Evolutionary conservation across 2,329 filamentous ascomycete genomes (phyloP), one percentile per base, ranked within the genome.

Genomic region (Aspergillus fumigatus): DNA sequence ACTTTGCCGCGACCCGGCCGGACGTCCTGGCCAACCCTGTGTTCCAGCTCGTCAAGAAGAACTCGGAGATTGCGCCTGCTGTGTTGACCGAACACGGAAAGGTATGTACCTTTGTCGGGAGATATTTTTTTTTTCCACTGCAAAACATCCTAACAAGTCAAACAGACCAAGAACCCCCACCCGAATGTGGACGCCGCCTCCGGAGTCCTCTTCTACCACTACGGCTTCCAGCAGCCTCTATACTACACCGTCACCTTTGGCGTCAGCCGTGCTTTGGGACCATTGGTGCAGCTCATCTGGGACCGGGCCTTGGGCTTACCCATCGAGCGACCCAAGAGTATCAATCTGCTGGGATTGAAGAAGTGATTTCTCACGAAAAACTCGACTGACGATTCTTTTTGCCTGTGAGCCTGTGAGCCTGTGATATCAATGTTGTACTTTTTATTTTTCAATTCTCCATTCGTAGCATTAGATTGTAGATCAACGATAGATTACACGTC

Each of bases 241-340:
- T 99, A 97, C 82, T 99, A 97, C 80, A 88, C 85, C 17, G 85
- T 84, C 9, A 86, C 84, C 5, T 88, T 88, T 65, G 85, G 85
- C 65, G 85, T 88, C 49, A 85, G 82, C 72, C 80, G 85, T 72
- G 84, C 83, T 53, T 80, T 99, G 17, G 94, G 94, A 7, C 94
- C 94, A 23, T 82, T 99, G 50, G 92, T 92, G 47, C 94, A 99
- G 77, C 82, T 99, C 62, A 88, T 99, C 73, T 97, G 94, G 94
- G 93, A 97, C 74, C 85, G 94, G 51, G 92, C 92, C 17, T 78
- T 99, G 61, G 94, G 94, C 53, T 80, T 97, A 71, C 94, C 94
- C 10, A 99, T 99, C 70, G 94, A 99, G 85, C 83, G 93, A 60
- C 94, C 94, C 51, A 99, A 99, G 89, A 96, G 90, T 77, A 96